phyloP scores from a whole-genome alignment of 2,329 filamentous ascomycete species.

The Parafenestella ontariensis region DNA sequence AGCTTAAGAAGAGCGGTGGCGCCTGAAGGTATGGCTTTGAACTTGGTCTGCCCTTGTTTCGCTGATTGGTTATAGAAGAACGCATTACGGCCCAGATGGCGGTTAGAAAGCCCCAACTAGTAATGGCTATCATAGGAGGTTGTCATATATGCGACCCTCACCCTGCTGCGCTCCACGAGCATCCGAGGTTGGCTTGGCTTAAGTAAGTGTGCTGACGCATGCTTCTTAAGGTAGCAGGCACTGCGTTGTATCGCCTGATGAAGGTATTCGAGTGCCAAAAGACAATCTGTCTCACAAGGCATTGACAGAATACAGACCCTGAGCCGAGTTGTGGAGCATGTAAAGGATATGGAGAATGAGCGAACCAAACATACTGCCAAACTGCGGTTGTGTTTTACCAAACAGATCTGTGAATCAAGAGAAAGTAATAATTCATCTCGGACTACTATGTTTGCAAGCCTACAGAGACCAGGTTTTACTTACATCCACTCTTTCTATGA shows the following conservation, averaged over 20 bases:
- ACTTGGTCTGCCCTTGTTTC: background rate
- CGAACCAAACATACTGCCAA: background rate
- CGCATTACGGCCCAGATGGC: background rate
- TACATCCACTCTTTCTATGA: no score
- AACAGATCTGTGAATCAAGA: background rate
- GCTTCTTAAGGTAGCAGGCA: background rate
- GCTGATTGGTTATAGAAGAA: background rate
- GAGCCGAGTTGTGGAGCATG: background rate
- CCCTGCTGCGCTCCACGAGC: background rate
- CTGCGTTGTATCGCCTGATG: background rate
- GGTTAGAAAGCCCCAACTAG: background rate
- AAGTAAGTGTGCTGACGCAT: background rate
- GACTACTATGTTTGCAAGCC: background rate
- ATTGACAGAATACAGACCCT: background rate
- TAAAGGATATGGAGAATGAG: background rate
- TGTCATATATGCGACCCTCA: background rate
- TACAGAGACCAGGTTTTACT: background rate
- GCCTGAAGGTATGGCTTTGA: slow-evolving; percentile 7
- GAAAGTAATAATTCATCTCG: background rate
- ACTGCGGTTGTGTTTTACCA: background rate
- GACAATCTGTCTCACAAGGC: background rate
- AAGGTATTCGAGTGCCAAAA: background rate
- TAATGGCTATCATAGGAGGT: background rate
- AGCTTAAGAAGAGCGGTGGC: slow-evolving; percentile 3
- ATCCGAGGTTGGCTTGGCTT: background rate